phyloP scores from a whole-genome alignment of 495 filamentous ascomycete species.

The Neurospora intermedia region DNA sequence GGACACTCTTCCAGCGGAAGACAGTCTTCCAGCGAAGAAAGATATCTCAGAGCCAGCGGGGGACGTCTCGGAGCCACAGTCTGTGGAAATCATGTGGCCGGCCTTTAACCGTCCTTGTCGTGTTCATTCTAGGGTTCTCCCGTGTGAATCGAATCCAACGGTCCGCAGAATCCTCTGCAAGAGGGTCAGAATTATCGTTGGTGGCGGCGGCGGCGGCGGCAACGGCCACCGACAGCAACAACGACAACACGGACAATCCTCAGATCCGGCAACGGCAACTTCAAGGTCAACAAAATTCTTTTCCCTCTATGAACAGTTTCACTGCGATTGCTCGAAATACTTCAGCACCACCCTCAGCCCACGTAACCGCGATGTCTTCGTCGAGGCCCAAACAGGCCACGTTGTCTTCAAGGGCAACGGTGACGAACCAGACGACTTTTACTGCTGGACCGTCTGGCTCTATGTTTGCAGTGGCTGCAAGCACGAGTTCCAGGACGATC shows the following conservation, averaged over 20 bases:
- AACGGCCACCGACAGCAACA: neutral
- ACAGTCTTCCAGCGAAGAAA: neutral
- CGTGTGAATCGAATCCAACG: neutral
- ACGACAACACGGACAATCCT: neutral
- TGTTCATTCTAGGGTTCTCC: neutral
- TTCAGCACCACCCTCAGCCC: neutral
- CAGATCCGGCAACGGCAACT: neutral
- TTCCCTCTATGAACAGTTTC: neutral
- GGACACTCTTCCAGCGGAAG: neutral
- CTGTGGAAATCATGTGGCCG: neutral
- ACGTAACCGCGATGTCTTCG: neutral
- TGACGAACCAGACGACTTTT: neutral
- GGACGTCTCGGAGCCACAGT: neutral
- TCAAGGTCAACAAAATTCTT: neutral
- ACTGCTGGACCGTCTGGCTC: neutral
- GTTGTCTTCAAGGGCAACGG: neutral
- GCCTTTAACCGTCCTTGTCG: neutral
- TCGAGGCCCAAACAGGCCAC: neutral
- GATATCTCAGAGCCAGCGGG: neutral
- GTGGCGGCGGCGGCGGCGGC: neutral
- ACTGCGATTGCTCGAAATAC: neutral
- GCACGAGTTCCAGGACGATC: neutral
- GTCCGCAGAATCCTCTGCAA: neutral
- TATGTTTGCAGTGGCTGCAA: neutral
- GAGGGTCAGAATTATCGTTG: neutral